A percentile compares a stretch with the other conserved stretches of the same genome.
phyloP scores from a whole-genome alignment of 306 rosid genomes.

The Begonia loranthoides region DNA sequence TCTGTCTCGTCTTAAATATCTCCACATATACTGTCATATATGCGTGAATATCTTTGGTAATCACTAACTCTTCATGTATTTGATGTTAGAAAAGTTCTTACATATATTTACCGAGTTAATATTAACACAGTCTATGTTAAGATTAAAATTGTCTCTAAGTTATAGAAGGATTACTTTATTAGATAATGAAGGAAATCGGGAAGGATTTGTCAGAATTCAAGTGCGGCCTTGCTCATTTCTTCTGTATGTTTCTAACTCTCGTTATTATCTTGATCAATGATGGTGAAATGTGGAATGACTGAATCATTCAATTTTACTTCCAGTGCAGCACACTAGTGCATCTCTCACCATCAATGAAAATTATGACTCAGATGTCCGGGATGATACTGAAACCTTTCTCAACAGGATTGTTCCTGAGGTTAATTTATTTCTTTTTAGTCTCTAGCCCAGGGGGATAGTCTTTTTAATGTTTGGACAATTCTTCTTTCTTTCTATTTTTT shows the following conservation, averaged over 20 bases:
- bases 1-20: no score
- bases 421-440: background rate
- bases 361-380: constrained; percentile 80
- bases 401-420: constrained; percentile 76
- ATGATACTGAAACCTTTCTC: constrained; percentile 80
- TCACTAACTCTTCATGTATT: no score
- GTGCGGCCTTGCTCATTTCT: constrained; percentile 91
- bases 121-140: no score
- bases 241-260: constrained; percentile 30
- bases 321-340: constrained; percentile 98
- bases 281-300: background rate
- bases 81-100: no score
- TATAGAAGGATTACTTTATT: constrained; percentile 5
- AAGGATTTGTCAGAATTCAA: constrained; percentile 74
- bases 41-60: no score
- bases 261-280: background rate
- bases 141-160: no score
- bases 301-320: constrained; percentile 4
- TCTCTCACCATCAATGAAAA: constrained; percentile 94
- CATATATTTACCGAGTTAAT: no score
- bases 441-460: no score
- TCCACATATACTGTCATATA: no score
- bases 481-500: no score
- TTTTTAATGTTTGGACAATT: no score
- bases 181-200: constrained; percentile 69